phyloP scores from a whole-genome alignment of 2,329 filamentous ascomycete genomes.

The Beauveria brongniartii region DNA sequence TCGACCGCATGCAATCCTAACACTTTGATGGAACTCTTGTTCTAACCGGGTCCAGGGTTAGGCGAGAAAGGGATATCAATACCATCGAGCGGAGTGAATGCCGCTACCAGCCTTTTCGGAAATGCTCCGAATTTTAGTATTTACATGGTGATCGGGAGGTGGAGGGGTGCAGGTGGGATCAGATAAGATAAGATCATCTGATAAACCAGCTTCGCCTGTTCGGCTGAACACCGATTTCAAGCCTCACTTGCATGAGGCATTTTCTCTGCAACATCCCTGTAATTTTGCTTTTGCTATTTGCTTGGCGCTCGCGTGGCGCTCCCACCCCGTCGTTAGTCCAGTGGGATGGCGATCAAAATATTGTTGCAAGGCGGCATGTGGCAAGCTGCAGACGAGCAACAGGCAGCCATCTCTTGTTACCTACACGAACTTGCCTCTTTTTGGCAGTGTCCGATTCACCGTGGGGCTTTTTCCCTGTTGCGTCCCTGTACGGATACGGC shows the following conservation, averaged over 20 bases:
- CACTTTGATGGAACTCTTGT: not conserved
- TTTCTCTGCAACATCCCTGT: not conserved
- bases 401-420: too few relatives aligned
- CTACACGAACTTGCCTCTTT: not conserved
- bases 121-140: not conserved
- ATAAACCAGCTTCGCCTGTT: not conserved
- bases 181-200: slow-evolving; percentile 1
- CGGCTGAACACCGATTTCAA: not conserved
- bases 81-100: not conserved
- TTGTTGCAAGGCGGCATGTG: not conserved
- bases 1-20: not conserved
- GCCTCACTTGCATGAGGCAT: not conserved
- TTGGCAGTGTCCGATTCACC: not conserved
- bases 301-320: not conserved
- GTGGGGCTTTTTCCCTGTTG: too few relatives aligned
- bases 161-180: not conserved
- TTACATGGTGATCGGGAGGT: not conserved
- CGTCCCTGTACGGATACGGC: too few relatives aligned
- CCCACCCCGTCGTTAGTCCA: not conserved
- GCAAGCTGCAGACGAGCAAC: not conserved
- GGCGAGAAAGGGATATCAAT: not conserved
- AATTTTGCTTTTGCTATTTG: not conserved
- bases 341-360: not conserved
- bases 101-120: not conserved
- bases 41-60: not conserved